phyloP scores from a whole-genome alignment of 1,284 basidiomycete species.

The Mrakiaceae sp. region DNA sequence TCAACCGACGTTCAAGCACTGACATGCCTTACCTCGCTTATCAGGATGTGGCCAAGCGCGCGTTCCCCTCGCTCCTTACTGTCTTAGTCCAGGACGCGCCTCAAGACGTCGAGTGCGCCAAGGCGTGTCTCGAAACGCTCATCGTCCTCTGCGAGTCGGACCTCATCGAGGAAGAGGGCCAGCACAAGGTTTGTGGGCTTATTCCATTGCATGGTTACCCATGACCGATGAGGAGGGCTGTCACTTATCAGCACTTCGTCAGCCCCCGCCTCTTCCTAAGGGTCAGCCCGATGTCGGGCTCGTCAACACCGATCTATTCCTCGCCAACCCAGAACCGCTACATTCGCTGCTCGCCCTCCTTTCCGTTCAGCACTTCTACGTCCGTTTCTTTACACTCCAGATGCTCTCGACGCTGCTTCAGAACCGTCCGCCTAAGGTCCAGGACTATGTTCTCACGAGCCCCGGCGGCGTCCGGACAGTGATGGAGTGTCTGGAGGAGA shows the following conservation, averaged over 20 bases:
- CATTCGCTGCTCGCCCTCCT: slow-evolving; percentile 70
- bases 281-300: slow-evolving; percentile 47
- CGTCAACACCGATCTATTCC: slow-evolving; percentile 58
- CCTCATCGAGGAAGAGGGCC: slow-evolving; percentile 21
- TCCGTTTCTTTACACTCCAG: slow-evolving; percentile 75
- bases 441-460: slow-evolving; percentile 77
- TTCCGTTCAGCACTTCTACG: slow-evolving; percentile 65
- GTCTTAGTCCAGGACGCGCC: slow-evolving; percentile 76
- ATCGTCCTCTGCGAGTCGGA: slow-evolving; percentile 57
- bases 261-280: not conserved
- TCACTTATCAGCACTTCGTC: not conserved
- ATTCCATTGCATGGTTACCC: not conserved
- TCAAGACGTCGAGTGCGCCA: slow-evolving; percentile 77
- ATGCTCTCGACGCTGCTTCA: slow-evolving; percentile 66
- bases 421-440: slow-evolving; percentile 67
- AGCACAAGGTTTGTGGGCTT: not conserved
- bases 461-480: slow-evolving; percentile 56
- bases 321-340: slow-evolving; percentile 56
- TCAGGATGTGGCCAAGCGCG: slow-evolving; percentile 62
- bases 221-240: not conserved
- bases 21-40: too few species aligned
- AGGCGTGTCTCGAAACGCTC: slow-evolving; percentile 78
- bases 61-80: slow-evolving; percentile 62
- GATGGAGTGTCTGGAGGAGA: slow-evolving; percentile 63
- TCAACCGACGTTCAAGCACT: not conserved